Base-by-base conservation (phyloP, 2,329 filamentous ascomycete genomes). In the Arthroderma sp. region DNA sequence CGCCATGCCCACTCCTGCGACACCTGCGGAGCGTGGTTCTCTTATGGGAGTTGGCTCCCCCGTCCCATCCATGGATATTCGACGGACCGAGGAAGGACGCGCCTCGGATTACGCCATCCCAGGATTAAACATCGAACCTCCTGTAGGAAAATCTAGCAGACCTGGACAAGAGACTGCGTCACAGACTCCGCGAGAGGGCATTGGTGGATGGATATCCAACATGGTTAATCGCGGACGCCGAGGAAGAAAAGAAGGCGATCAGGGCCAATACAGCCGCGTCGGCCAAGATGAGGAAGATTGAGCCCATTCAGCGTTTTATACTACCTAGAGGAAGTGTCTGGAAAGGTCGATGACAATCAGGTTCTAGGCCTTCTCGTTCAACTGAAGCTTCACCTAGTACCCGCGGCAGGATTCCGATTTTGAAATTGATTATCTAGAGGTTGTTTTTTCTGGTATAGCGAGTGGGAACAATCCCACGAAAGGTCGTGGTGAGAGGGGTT, bases 41-140 rank as follows among this genome's bases (percentile, higher is more conserved):
- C 71, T 94, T 7, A 80, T 94, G 63, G 77, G 80, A 38, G 74
- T 75, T 34, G 78, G 79, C 37, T 94, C 88, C n/a, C 85, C 85
- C 1, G 76, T 84, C 6, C 82, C 82, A 31, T 88, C 83, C 7
- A 77, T 86, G 52, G 81, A 85, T 53, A 75, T 87, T 39, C 77
- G 81, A 54, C 57, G 60, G 9, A 32, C 40, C 43, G 61, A 58
- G 37, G 62, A 58, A 52, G 60, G 60, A 41, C 66, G 77, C 49
- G 77, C 74, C 8, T 67, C 81, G 1, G 77, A 82, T 4, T 77
- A 71, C 51, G 78, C 79, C 5, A 87, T 94, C 48, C 86, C 87
- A 1, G 81, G 83, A 6, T 71, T 95, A 46, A 79, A 86, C 55
- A 83, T 95, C 46, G 80, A 93, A 36, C 83, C 86, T 4, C 85